Evolutionary conservation across 106 monocot genomes (phyloP).

Genomic region (Dactylorhiza incarnata): DNA sequence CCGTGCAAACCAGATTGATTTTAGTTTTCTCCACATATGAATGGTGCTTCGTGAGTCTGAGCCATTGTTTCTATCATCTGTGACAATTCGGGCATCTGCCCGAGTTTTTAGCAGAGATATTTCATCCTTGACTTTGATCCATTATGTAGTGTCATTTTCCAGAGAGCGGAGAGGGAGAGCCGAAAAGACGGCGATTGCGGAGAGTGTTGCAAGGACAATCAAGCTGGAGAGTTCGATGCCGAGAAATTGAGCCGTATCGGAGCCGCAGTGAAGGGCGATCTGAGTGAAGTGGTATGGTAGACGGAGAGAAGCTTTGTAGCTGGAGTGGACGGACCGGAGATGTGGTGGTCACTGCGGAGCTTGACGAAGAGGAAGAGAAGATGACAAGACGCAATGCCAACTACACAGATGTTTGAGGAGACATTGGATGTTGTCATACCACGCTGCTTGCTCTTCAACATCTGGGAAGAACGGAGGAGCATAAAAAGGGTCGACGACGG

Average conservation of each 20-base stretch:
- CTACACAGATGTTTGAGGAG: conserved; percentile 83
- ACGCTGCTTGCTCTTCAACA: conserved; percentile 33
- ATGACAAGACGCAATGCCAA: conserved; percentile 63
- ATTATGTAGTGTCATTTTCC: conserved; percentile 40
- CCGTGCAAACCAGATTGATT: conserved; percentile 22
- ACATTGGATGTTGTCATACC: conserved; percentile 97
- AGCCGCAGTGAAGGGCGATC: conserved; percentile 95
- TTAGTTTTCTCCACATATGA: conserved; percentile 13
- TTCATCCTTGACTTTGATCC: conserved; percentile 45
- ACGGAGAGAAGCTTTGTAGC: conserved; percentile 78
- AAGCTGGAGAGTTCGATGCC: conserved; percentile 74
- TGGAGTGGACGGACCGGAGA: conserved; percentile 80
- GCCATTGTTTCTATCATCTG: conserved; percentile 7
- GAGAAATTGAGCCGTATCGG: conserved; percentile 91
- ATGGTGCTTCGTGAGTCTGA: not conserved
- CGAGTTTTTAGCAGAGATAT: conserved; percentile 65
- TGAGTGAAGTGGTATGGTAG: conserved; percentile 67
- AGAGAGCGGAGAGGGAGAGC: conserved; percentile 71
- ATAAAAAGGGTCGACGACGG: not conserved
- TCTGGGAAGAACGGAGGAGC: conserved; percentile 21
- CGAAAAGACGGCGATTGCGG: conserved; percentile 32
- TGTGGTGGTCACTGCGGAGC: conserved; percentile 85
- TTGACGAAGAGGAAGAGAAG: conserved; percentile 90
- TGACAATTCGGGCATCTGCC: conserved; percentile 17
- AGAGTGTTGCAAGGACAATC: conserved; percentile 42